A percentile compares a stretch with the other conserved stretches of the same genome.
Conservation (phyloP, 2,329 filamentous ascomycete genomes). For the Aspergillus pseudoglaucus region DNA sequence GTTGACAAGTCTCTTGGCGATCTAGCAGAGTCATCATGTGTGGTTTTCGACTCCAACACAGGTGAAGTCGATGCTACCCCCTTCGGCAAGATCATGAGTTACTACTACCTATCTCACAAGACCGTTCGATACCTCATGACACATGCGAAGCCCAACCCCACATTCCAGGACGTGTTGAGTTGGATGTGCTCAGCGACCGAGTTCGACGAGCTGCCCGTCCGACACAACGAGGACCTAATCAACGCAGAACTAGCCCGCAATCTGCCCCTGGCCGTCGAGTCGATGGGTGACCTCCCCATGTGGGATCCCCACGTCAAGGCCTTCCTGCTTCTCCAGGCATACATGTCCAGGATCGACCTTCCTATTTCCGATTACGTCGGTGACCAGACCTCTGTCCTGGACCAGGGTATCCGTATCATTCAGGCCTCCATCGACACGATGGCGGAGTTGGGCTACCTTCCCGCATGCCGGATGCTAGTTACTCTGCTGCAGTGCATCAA, state of each 20-base stretch:
- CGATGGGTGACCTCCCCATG: slow-evolving; percentile 67
- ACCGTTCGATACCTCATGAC: slow-evolving; percentile 80
- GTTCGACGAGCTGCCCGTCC: slow-evolving; percentile 94
- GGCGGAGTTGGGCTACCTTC: slow-evolving; percentile 77
- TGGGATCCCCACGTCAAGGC: slow-evolving; percentile 99
- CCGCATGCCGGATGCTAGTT: slow-evolving; percentile 75
- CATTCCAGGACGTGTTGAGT: slow-evolving; percentile 73
- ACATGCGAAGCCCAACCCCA: slow-evolving; percentile 67
- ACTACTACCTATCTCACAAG: slow-evolving; percentile 95
- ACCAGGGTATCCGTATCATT: slow-evolving; percentile 94
- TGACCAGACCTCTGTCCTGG: slow-evolving; percentile 79
- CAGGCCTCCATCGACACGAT: slow-evolving; percentile 93
- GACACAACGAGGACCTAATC: slow-evolving; percentile 96
- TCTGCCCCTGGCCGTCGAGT: slow-evolving; percentile 61
- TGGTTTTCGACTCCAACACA: slow-evolving; percentile 68
- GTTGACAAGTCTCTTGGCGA: slow-evolving; percentile 81
- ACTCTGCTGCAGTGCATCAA: slow-evolving; percentile 86
- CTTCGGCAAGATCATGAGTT: slow-evolving; percentile 97
- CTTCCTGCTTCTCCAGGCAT: slow-evolving; percentile 86
- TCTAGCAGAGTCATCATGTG: slow-evolving; percentile 76
- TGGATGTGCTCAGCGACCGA: slow-evolving; percentile 94
- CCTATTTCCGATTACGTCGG: slow-evolving; percentile 97
- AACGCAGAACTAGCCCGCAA: slow-evolving; percentile 83
- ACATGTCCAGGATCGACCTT: slow-evolving; percentile 86
- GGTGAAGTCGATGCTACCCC: slow-evolving; percentile 86